phyloP scores from a whole-genome alignment of 805 yeast species.

The Alloascoidea hylecoeti region DNA sequence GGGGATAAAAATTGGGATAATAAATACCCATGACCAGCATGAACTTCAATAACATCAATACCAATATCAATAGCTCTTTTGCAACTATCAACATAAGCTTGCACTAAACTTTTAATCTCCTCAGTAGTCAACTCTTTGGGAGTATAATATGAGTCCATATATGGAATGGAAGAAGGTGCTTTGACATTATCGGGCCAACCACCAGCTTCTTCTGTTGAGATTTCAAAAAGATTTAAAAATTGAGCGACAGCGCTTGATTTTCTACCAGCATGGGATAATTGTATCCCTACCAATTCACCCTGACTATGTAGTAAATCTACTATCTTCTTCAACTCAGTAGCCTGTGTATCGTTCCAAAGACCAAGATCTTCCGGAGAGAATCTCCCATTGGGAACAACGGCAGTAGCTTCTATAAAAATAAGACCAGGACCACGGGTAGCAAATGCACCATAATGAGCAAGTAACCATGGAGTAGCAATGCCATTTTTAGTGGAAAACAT shows the following conservation, averaged over 20 bases:
- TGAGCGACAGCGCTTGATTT: conserved; percentile 23
- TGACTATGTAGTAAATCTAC: conserved; percentile 27
- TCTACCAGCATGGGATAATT: conserved; percentile 42
- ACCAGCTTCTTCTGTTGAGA: no score
- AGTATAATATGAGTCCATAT: no score
- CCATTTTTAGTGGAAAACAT: no score
- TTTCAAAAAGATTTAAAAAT: no score
- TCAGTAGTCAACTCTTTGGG: conserved; percentile 29
- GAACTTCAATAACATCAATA: conserved; percentile 52
- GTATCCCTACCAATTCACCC: conserved; percentile 31
- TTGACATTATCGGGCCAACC: no score
- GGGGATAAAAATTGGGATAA: conserved; percentile 31
- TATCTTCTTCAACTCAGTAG: conserved; percentile 22
- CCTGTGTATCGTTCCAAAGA: conserved; percentile 35
- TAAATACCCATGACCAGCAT: conserved; percentile 51
- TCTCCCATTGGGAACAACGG: conserved; percentile 26
- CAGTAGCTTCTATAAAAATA: conserved; percentile 29
- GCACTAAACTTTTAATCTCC: conserved; percentile 26
- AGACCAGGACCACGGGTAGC: conserved; percentile 36
- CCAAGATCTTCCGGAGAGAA: conserved; percentile 32
- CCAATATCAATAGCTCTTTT: conserved; percentile 36
- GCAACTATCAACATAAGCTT: conserved; percentile 30
- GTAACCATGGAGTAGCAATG: no score
- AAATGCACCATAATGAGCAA: conserved; percentile 28
- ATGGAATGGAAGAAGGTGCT: no score